These are phyloP conservation scores for Aurinia saxatilis DNA, from an alignment of 345 rosid species.

Conservation along the genomic window DNA sequence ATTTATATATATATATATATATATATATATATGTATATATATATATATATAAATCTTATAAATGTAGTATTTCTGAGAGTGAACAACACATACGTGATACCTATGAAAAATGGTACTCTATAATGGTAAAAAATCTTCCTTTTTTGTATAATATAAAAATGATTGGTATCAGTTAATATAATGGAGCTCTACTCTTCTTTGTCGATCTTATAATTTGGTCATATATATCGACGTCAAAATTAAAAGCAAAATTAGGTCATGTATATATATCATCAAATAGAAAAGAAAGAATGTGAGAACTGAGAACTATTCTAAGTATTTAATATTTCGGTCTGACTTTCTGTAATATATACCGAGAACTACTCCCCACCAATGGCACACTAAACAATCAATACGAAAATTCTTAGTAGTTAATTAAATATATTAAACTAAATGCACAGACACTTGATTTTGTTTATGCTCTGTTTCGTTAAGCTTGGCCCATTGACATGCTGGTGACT, in stretches of 20 bases:
- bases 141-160: not conserved
- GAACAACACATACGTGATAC: too few species aligned
- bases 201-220: conserved; percentile 1
- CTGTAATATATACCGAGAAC: conserved; percentile 12
- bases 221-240: conserved; percentile 19
- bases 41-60: too few species aligned
- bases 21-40: too few species aligned
- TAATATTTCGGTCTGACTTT: conserved; percentile 2
- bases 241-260: conserved; percentile 3
- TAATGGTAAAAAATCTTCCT: too few species aligned
- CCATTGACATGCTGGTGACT: too few species aligned
- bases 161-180: conserved; percentile 1
- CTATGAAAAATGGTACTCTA: too few species aligned
- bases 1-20: too few species aligned
- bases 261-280: conserved; percentile 2
- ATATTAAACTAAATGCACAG: not conserved
- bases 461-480: too few species aligned
- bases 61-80: too few species aligned
- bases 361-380: conserved; percentile 1
- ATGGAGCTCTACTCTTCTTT: not conserved
- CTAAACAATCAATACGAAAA: conserved; percentile 1
- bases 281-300: not conserved
- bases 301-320: not conserved
- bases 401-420: not conserved
- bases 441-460: too few species aligned